A percentile compares a stretch with the other conserved stretches of the same genome.
Evolutionary conservation across 495 filamentous ascomycete species (phyloP).

Genomic region (Thermothielavioides terrestris): DNA sequence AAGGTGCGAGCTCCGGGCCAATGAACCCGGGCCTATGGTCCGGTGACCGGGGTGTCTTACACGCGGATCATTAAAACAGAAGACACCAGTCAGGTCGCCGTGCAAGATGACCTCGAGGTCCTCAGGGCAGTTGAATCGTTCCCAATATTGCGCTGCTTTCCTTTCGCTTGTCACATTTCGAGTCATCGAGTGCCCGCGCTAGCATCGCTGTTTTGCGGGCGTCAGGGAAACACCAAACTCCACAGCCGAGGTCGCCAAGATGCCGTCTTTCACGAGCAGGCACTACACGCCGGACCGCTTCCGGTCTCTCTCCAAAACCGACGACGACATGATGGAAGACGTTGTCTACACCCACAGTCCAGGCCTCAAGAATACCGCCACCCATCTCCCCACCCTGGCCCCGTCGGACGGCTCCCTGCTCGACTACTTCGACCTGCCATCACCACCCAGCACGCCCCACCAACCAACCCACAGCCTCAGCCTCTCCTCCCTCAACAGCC

Average conservation of each 20-base stretch:
- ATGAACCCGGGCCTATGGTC: neutral
- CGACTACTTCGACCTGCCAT: slow-evolving; percentile 18
- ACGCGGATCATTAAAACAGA: slow-evolving; percentile 6
- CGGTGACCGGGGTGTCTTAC: slow-evolving; percentile 8
- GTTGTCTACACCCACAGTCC: neutral
- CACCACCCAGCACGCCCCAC: slow-evolving; percentile 11
- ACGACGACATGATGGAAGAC: slow-evolving; percentile 6
- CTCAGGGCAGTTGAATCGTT: slow-evolving; percentile 4
- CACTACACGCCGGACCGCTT: slow-evolving; percentile 3
- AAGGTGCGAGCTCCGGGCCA: slow-evolving; percentile 1
- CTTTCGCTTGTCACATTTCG: neutral
- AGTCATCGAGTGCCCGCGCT: neutral
- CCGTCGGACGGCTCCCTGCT: slow-evolving; percentile 13
- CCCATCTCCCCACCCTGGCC: neutral
- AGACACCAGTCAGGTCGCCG: slow-evolving; percentile 8
- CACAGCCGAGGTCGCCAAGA: slow-evolving; percentile 2
- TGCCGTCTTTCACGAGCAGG: slow-evolving; percentile 7
- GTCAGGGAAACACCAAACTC: neutral
- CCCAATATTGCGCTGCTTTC: neutral
- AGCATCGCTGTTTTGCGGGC: neutral
- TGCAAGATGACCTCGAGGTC: slow-evolving; percentile 6
- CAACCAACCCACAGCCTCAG: slow-evolving; percentile 1
- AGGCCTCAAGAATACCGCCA: neutral
- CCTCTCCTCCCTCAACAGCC: slow-evolving; percentile 3
- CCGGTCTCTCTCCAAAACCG: neutral